Conservation (phyloP, 306 rosid genomes). For the Castanopsis chinensis region DNA sequence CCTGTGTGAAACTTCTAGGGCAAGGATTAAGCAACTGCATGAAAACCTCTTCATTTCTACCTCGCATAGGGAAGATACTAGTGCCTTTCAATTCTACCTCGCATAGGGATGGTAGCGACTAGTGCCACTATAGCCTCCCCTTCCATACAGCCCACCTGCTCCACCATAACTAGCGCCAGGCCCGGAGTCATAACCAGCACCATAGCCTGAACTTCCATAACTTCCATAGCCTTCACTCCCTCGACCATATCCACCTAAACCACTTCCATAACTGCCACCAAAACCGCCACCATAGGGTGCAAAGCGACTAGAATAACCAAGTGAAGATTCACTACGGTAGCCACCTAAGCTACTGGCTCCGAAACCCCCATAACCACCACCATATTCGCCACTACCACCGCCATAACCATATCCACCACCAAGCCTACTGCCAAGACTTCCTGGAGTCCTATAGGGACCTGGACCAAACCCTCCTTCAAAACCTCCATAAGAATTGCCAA, state of each 20-base stretch:
- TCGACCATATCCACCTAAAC: conserved; percentile 63
- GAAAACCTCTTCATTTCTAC: conserved; percentile 40
- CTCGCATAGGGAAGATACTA: conserved; percentile 35
- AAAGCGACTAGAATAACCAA: conserved; percentile 52
- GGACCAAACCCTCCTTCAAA: conserved; percentile 57
- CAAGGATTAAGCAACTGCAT: conserved; percentile 43
- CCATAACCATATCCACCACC: conserved; percentile 62
- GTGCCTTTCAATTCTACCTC: conserved; percentile 43
- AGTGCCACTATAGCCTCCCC: conserved; percentile 69
- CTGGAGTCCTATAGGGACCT: conserved; percentile 59
- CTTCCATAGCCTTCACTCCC: conserved; percentile 58
- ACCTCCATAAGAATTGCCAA: conserved; percentile 54
- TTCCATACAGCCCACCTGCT: conserved; percentile 57
- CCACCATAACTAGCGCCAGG: conserved; percentile 59
- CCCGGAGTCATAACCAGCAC: conserved; percentile 55
- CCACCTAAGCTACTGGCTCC: conserved; percentile 63
- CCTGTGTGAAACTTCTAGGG: conserved; percentile 41
- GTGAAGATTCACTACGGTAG: conserved; percentile 59
- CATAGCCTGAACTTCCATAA: conserved; percentile 51
- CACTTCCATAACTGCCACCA: conserved; percentile 52
- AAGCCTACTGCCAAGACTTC: conserved; percentile 48
- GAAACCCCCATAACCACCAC: conserved; percentile 54
- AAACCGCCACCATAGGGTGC: conserved; percentile 60
- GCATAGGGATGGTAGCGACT: conserved; percentile 66
- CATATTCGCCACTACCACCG: conserved; percentile 53